These are phyloP conservation scores for Coelastrella sp. DNA, from an alignment of 139 green algal genomes.

Conservation along the genomic window DNA sequence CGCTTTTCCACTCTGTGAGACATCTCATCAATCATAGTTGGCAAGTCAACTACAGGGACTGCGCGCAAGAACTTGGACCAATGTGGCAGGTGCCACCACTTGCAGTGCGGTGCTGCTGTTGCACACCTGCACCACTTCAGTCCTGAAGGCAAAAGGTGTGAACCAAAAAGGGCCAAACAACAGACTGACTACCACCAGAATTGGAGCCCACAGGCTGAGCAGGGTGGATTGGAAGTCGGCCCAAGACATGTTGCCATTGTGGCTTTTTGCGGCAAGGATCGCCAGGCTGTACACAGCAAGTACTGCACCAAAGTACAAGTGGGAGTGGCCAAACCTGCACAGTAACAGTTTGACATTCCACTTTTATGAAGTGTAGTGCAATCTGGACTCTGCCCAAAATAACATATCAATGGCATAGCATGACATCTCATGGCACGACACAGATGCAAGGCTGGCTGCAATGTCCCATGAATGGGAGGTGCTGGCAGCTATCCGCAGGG, in stretches of 20 bases:
- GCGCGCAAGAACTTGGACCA: not conserved
- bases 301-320: constrained; percentile 81
- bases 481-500: too few relatives aligned
- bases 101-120: not conserved
- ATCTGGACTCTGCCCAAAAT: not conserved
- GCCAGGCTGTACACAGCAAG: constrained; percentile 74
- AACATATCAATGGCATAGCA: not conserved
- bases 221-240: not conserved
- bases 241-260: not conserved
- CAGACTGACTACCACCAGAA: constrained; percentile 75
- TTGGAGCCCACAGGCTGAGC: constrained; percentile 74
- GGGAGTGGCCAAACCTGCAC: constrained; percentile 66
- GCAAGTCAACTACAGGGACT: too few relatives aligned
- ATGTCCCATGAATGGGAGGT: too few relatives aligned
- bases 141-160: constrained; percentile 75
- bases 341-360: constrained; percentile 46
- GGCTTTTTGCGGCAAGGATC: constrained; percentile 54
- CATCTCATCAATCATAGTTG: too few relatives aligned
- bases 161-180: constrained; percentile 85
- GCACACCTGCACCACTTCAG: constrained; percentile 21
- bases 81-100: not conserved
- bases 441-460: too few relatives aligned
- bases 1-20: too few relatives aligned
- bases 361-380: not conserved
- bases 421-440: too few relatives aligned